Base-by-base conservation (phyloP, 116 monocot species). In the Dioscorea cayenensis region DNA sequence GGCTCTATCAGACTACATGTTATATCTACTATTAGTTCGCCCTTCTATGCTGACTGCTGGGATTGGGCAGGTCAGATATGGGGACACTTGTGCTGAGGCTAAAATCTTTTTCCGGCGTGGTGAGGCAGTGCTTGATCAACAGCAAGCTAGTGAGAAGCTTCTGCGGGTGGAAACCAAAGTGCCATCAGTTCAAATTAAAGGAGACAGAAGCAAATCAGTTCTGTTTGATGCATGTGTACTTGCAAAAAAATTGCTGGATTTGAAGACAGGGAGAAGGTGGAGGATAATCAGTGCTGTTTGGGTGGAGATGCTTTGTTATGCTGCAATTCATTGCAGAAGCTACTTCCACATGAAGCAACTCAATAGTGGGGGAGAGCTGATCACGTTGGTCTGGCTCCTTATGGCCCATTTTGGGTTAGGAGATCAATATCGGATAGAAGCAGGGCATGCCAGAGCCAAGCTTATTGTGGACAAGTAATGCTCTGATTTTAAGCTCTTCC, bases 171-270 rank as follows among this genome's bases (percentile, higher is more conserved):
- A 66, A 8, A 25, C 67, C 0, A 3, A 28, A 2, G 36, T 74
- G 4, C 36, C 49, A 0, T 75, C 75, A 0, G 36, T 36, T 13
- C 8, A 76, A 60, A 79, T 79, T 23, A 79, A 79, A 38, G 79
- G 79, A 25, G 76, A 79, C 64, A 58, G 72, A 49, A 79, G 83
- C 79, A 83, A 79, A 28, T 83, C 75, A 10, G 73, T 84, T 21
- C 50, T 79, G 17, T 79, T 73, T 27, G 72, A 79, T 25, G 79
- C 72, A 1, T 79, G 79, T 49, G 35, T 28, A 11, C 68, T 84
- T 6, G 83, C 79, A 7, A 66, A 72, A 62, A 0, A 18, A 2
- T 20, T 84, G 64, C 21, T 14, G 5, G 13, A 64, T 52, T 14
- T 79, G 29, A 1, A 4, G 6, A 23, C 0, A 0, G 21, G 49